phyloP scores from a whole-genome alignment of 2,329 filamentous ascomycete species.

The Thielaviopsis populi region DNA sequence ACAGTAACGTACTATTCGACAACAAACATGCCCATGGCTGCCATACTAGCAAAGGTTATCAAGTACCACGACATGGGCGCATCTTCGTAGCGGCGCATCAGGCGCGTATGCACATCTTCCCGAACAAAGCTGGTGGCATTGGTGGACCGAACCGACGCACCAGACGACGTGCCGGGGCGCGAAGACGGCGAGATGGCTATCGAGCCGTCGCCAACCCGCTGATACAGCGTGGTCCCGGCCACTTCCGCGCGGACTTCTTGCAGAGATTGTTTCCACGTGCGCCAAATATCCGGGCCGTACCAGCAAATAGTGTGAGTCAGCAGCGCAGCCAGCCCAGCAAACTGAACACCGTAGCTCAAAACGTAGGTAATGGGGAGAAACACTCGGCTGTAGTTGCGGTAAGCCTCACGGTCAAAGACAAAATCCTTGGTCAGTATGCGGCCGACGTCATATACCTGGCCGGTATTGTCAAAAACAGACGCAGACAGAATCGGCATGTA shows the following conservation, averaged over 20 bases:
- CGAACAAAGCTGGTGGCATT: constrained; percentile 24
- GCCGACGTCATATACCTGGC: constrained; percentile 64
- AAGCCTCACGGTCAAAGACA: constrained; percentile 61
- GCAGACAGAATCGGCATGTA: constrained; percentile 80
- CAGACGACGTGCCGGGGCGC: constrained; percentile 11
- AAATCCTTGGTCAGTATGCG: constrained; percentile 66
- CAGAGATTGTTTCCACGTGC: constrained; percentile 56
- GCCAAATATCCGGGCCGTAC: constrained; percentile 72
- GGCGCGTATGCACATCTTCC: constrained; percentile 70
- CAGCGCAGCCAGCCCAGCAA: constrained; percentile 64
- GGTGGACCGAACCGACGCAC: constrained; percentile 17
- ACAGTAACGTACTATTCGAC: constrained; percentile 54
- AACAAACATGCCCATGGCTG: constrained; percentile 64
- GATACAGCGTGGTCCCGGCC: constrained; percentile 34
- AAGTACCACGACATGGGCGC: constrained; percentile 73
- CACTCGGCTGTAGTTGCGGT: constrained; percentile 66
- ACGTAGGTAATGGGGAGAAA: constrained; percentile 81
- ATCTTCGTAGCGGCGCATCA: constrained; percentile 73
- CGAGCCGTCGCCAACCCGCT: constrained; percentile 29
- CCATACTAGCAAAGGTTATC: constrained; percentile 58
- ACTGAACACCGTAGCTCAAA: constrained; percentile 72
- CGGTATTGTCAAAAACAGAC: constrained; percentile 73
- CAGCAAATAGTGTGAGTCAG: constrained; percentile 70
- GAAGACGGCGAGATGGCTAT: constrained; percentile 6
- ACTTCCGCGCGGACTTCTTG: constrained; percentile 41